phyloP scores from a whole-genome alignment of 73 alveolate species.

The Blepharisma stoltei region DNA sequence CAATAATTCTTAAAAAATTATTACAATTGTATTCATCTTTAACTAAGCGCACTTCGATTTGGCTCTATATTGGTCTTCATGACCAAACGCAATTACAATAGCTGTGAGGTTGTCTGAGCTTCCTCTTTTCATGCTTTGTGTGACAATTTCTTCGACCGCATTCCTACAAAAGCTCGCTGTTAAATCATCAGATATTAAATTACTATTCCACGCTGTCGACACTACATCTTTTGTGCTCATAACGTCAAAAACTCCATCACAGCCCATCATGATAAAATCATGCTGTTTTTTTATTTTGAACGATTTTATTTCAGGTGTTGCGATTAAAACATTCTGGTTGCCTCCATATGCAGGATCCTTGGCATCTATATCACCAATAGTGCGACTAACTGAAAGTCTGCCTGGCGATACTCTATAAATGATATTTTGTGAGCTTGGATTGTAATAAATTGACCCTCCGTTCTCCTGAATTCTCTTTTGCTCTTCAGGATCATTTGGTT shows the following conservation, averaged over 20 bases:
- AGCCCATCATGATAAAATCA: slow-evolving; percentile 59
- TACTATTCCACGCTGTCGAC: slow-evolving; percentile 51
- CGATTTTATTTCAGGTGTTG: slow-evolving; percentile 88
- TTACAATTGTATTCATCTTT: no score
- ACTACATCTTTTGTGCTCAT: slow-evolving; percentile 86
- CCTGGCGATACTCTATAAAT: slow-evolving; percentile 95
- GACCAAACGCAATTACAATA: slow-evolving; percentile 50
- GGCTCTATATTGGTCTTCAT: no score
- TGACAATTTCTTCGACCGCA: slow-evolving; percentile 85
- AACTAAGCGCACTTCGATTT: no score
- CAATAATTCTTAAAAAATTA: no score
- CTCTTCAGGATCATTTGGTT: slow-evolving; percentile 60
- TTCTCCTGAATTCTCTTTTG: slow-evolving; percentile 74
- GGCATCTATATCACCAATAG: slow-evolving; percentile 97
- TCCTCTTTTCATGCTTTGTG: slow-evolving; percentile 72
- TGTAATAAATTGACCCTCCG: slow-evolving; percentile 90
- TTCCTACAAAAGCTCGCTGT: neutral
- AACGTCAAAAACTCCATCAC: slow-evolving; percentile 97
- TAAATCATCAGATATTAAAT: no score
- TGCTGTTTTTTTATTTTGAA: slow-evolving; percentile 72
- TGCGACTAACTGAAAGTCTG: slow-evolving; percentile 88
- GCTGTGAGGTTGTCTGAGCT: slow-evolving; percentile 78
- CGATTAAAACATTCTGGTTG: slow-evolving; percentile 86
- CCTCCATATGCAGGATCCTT: slow-evolving; percentile 90
- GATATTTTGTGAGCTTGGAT: no score